phyloP scores from a whole-genome alignment of 2,329 filamentous ascomycete genomes.

The Metarhizium rileyi region DNA sequence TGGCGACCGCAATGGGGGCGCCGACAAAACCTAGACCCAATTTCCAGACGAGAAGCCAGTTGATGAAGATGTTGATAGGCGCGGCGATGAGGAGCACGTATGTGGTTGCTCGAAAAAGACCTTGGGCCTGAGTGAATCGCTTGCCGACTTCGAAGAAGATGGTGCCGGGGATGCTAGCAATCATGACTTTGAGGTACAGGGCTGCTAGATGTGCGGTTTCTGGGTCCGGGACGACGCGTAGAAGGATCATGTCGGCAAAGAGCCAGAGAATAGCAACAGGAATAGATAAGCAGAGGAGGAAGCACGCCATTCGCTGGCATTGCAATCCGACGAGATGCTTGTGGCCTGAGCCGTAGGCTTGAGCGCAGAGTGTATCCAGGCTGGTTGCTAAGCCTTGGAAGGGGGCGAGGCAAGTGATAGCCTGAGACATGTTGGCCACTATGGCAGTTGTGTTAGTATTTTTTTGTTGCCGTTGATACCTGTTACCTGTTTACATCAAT shows the following conservation, averaged over 20 bases:
- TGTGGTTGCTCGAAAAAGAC: constrained; percentile 67
- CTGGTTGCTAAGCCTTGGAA: constrained; percentile 82
- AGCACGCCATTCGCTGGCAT: constrained; percentile 71
- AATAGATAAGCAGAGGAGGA: constrained; percentile 61
- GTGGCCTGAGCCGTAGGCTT: constrained; percentile 86
- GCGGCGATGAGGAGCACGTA: constrained; percentile 69
- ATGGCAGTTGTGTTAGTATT: neutral
- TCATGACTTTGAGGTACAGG: constrained; percentile 61
- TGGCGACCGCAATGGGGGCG: constrained; percentile 69
- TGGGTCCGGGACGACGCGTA: constrained; percentile 29
- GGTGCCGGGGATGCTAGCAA: constrained; percentile 66
- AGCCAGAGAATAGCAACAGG: constrained; percentile 67
- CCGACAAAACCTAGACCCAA: constrained; percentile 63
- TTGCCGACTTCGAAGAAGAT: constrained; percentile 71
- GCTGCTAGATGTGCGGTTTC: constrained; percentile 62
- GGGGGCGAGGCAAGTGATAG: constrained; percentile 67
- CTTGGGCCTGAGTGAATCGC: constrained; percentile 74
- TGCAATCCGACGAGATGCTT: constrained; percentile 81
- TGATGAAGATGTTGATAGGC: constrained; percentile 67
- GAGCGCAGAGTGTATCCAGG: constrained; percentile 84
- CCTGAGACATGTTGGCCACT: constrained; percentile 63
- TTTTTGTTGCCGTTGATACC: neutral
- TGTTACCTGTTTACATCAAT: too few species aligned
- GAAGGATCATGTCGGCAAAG: constrained; percentile 56
- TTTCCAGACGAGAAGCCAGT: constrained; percentile 71